Conservation (phyloP, 2,329 filamentous ascomycete genomes). For the Thielaviopsis ethacetica region DNA sequence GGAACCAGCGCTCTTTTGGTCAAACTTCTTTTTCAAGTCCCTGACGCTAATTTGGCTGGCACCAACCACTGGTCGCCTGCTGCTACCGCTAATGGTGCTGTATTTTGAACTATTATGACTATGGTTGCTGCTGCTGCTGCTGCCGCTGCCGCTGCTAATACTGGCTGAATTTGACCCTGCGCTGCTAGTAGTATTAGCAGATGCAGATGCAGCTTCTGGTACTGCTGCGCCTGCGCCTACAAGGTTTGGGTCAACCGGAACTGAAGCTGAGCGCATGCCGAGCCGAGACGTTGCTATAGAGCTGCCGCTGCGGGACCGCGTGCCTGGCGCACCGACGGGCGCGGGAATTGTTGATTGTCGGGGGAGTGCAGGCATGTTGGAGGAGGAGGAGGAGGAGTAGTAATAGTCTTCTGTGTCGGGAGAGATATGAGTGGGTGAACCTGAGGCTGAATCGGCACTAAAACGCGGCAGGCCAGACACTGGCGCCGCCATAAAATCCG, state of each 20-base stretch:
- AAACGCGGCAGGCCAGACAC: not conserved
- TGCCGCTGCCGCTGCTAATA: not conserved
- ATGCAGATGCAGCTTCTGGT: too few species aligned
- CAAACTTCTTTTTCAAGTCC: constrained; percentile 65
- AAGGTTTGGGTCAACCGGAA: constrained; percentile 7
- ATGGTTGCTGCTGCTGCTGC: not conserved
- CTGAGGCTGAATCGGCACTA: not conserved
- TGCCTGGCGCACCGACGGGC: constrained; percentile 1
- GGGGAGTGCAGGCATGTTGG: constrained; percentile 1
- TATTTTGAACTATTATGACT: not conserved
- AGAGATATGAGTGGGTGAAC: not conserved
- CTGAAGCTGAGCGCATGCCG: constrained; percentile 8
- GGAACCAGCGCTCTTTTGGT: constrained; percentile 34
- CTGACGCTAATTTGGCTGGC: constrained; percentile 42
- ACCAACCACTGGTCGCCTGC: not conserved
- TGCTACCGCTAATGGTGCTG: not conserved
- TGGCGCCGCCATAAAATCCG: not conserved
- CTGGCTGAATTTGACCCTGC: not conserved
- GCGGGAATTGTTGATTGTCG: constrained; percentile 7
- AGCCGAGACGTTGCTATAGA: not conserved
- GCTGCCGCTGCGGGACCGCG: not conserved
- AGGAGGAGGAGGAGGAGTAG: not conserved
- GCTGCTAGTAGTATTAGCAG: too few species aligned
- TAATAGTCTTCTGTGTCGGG: not conserved
- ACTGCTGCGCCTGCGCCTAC: not conserved